Conservation (phyloP, 345 rosid species). For the Salix koriyanagi region DNA sequence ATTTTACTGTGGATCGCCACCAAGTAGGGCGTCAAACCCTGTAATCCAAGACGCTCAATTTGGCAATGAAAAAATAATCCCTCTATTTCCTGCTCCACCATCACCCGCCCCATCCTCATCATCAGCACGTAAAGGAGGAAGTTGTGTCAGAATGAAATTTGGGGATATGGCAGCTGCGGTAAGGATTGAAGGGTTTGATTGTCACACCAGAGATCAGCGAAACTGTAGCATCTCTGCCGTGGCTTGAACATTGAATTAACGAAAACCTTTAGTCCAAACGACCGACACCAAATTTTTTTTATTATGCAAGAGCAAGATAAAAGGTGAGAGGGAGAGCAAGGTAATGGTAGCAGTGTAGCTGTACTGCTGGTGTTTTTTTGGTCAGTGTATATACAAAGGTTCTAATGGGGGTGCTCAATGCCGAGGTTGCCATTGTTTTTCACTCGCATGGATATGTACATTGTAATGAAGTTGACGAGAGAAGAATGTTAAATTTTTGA, state of each 20-base stretch:
- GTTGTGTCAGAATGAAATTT: constrained; percentile 54
- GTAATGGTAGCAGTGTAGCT: constrained; percentile 7
- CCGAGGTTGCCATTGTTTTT: background rate
- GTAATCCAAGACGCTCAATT: constrained; percentile 61
- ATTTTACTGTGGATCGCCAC: constrained; percentile 70
- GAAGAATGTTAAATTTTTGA: constrained; percentile 19
- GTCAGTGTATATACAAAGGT: constrained; percentile 20
- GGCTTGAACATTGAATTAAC: constrained; percentile 33
- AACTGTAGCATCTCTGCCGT: constrained; percentile 68
- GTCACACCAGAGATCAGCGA: constrained; percentile 50
- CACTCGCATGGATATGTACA: constrained; percentile 17
- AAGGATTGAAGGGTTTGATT: constrained; percentile 82
- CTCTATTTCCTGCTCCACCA: constrained; percentile 22
- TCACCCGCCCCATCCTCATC: constrained; percentile 37
- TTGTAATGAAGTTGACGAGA: constrained; percentile 20
- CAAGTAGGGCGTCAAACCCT: constrained; percentile 64
- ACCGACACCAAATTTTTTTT: constrained; percentile 22
- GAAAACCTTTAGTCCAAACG: background rate
- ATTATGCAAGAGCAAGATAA: background rate
- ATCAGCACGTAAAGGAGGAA: constrained; percentile 30
- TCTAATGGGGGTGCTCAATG: background rate
- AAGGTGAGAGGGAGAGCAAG: background rate
- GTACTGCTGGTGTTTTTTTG: background rate
- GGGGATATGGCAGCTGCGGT: constrained; percentile 61
- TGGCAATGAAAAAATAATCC: constrained; percentile 34